phyloP scores from a whole-genome alignment of 257 asterid species.

The Agastache rugosa region DNA sequence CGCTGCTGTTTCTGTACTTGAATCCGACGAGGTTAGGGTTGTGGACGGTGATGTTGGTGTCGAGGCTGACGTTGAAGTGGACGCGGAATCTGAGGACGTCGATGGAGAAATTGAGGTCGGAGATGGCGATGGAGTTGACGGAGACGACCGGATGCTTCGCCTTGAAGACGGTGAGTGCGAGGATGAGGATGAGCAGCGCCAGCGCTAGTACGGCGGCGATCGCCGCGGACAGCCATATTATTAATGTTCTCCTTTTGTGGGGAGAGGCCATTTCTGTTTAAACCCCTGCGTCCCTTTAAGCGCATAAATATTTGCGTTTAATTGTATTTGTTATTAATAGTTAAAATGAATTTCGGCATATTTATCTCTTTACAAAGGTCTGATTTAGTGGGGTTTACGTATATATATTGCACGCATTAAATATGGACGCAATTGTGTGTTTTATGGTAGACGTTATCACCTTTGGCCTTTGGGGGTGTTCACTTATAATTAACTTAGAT shows the following conservation, averaged over 20 bases:
- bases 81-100: slow-evolving; percentile 49
- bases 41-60: slow-evolving; percentile 44
- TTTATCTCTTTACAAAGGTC: neutral
- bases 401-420: neutral
- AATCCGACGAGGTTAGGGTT: slow-evolving; percentile 76
- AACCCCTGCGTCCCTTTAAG: neutral
- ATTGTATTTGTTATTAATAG: neutral
- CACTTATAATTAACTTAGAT: no score
- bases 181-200: slow-evolving; percentile 47
- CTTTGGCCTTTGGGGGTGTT: no score
- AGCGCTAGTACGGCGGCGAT: slow-evolving; percentile 35
- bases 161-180: slow-evolving; percentile 76
- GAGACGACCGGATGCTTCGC: slow-evolving; percentile 57
- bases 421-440: no score
- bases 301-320: neutral
- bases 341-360: neutral
- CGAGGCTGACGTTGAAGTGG: slow-evolving; percentile 51
- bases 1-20: slow-evolving; percentile 51
- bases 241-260: slow-evolving; percentile 17
- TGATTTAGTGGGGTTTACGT: neutral
- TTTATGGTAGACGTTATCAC: no score
- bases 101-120: slow-evolving; percentile 48
- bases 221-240: slow-evolving; percentile 33
- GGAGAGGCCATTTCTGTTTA: neutral
- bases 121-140: slow-evolving; percentile 53